Evolutionary conservation across 2,329 filamentous ascomycete genomes (phyloP).

Genomic region (Plectosphaerella plurivora): DNA sequence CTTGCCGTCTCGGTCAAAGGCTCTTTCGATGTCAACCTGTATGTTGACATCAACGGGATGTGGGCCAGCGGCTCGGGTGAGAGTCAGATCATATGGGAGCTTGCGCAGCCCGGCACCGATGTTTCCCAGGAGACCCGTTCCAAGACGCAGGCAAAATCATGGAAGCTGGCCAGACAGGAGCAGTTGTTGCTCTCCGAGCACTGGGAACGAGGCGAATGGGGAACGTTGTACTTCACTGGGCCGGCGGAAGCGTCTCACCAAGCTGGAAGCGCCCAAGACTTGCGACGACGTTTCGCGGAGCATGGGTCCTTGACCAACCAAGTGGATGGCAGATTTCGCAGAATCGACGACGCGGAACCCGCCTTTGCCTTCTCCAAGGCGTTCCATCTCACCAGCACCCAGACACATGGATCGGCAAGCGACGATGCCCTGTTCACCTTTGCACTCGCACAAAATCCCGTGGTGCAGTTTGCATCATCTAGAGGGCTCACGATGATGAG

Average conservation of each 20-base stretch:
- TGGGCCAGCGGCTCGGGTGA: slow-evolving; percentile 77
- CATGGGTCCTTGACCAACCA: slow-evolving; percentile 62
- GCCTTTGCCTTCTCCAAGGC: slow-evolving; percentile 75
- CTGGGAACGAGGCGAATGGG: slow-evolving; percentile 77
- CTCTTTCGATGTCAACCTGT: slow-evolving; percentile 57
- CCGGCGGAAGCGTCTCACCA: slow-evolving; percentile 65
- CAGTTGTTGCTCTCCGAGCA: slow-evolving; percentile 73
- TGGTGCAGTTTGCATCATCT: slow-evolving; percentile 73
- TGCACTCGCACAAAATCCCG: slow-evolving; percentile 71
- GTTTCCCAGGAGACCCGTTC: slow-evolving; percentile 22
- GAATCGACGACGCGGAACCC: slow-evolving; percentile 73
- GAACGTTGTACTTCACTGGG: slow-evolving; percentile 71
- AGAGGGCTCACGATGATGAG: slow-evolving; percentile 74
- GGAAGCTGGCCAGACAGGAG: slow-evolving; percentile 54
- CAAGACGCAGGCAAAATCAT: slow-evolving; percentile 54
- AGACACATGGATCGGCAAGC: slow-evolving; percentile 7
- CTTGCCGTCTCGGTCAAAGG: slow-evolving; percentile 67
- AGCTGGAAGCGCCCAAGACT: slow-evolving; percentile 59
- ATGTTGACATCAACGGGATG: slow-evolving; percentile 67
- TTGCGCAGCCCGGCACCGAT: slow-evolving; percentile 36
- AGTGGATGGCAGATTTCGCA: slow-evolving; percentile 62
- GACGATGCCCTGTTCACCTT: slow-evolving; percentile 69
- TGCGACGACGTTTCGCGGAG: slow-evolving; percentile 66
- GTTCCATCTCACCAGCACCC: slow-evolving; percentile 43
- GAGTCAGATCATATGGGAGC: slow-evolving; percentile 66